These are phyloP conservation scores for Arctium lappa DNA, from an alignment of 129 eudicot species.

Conservation along the genomic window DNA sequence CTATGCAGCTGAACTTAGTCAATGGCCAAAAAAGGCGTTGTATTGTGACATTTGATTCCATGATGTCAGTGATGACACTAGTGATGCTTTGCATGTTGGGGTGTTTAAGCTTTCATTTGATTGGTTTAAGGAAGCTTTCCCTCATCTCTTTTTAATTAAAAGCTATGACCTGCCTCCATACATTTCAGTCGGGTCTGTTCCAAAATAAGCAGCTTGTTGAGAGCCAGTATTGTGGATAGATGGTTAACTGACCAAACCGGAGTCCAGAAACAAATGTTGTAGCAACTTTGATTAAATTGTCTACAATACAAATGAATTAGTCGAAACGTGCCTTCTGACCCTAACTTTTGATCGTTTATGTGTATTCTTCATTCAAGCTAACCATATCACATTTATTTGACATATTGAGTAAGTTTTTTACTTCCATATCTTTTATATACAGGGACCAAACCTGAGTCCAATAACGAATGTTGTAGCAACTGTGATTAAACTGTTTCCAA, in stretches of 20 bases:
- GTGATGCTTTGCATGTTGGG: neutral
- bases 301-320: too few species aligned
- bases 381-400: too few species aligned
- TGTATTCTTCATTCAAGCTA: too few species aligned
- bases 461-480: neutral
- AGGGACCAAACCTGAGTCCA: neutral
- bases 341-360: too few species aligned
- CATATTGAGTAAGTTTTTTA: too few species aligned
- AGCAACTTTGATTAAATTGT: too few species aligned
- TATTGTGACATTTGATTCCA: neutral
- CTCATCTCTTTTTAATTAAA: neutral
- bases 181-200: neutral
- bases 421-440: too few species aligned
- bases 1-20: neutral
- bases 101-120: neutral
- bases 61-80: neutral
- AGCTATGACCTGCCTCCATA: neutral
- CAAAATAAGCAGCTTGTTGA: neutral
- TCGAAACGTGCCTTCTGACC: too few species aligned
- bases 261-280: too few species aligned
- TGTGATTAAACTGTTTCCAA: too few species aligned
- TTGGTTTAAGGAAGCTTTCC: neutral
- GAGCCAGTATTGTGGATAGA: neutral
- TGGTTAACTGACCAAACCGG: neutral
- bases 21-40: neutral